Base-by-base conservation (phyloP, 2,329 filamentous ascomycete species). In the Phyllosticta citriasiana region DNA sequence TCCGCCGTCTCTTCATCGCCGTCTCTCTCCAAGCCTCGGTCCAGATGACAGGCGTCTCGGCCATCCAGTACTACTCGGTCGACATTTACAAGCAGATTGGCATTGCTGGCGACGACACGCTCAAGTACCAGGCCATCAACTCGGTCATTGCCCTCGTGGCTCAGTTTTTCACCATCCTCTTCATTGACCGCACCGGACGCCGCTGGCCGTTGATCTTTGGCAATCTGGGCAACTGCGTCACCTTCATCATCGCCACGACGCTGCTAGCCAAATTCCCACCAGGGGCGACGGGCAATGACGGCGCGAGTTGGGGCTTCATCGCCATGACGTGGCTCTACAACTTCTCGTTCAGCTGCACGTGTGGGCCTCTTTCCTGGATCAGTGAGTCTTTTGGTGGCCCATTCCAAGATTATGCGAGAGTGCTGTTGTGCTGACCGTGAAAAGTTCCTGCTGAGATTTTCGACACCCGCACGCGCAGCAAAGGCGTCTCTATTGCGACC, bases 261-360 rank as follows among this genome's bases (percentile, higher is more conserved):
- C 70, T 84, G 59, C 71, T 84, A 9, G 81, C 81, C 9, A 71
- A 72, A 72, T 91, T 86, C 72, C 88, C 88, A 1, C 82, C 87
- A 1, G 77, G 80, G 2, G 72, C 72, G 0, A 73, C 72, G 55
- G 75, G 78, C 62, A 84, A 84, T 62, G 74, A 73, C 51, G 76
- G 78, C 4, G 86, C 86, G 0, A 79, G 80, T 6, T 89, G 87
- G 86, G 87, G 84, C 1, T 93, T 92, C 73, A 92, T 92, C 64
- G 81, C 85, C 67, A 80, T 83, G 67, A 92, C 88, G 1, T 92
- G 88, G 88, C 71, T 89, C 1, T 92, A 89, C 79, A 91, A 92
- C 74, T 88, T 91, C 76, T 86, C 80, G 52, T 91, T 90, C 78
- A 86, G 81, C 3, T 80, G 81, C 35, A 87, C 86, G 2, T 88